Conservation (phyloP, 345 rosid species). For the Iberis pinnata region DNA sequence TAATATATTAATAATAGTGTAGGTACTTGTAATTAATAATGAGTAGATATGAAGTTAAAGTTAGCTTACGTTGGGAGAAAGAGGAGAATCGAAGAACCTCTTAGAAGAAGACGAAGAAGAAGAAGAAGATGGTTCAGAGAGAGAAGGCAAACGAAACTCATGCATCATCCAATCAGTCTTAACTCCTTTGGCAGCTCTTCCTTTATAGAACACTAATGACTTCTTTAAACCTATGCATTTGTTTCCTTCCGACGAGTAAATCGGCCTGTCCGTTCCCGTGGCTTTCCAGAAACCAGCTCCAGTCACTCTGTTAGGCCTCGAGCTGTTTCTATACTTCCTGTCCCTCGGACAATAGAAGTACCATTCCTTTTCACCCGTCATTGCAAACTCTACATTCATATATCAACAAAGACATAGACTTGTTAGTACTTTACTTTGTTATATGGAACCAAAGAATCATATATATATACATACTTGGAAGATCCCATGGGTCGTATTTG, state of each 20-base stretch:
- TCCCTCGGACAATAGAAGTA: constrained; percentile 85
- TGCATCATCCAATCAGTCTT: constrained; percentile 99
- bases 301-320: constrained; percentile 81
- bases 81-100: constrained; percentile 40
- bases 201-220: constrained; percentile 84
- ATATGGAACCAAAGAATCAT: background rate
- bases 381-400: constrained; percentile 62
- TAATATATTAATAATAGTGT: too few relatives aligned
- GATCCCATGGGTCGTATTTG: constrained; percentile 94
- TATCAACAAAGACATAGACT: too few relatives aligned
- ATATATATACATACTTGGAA: constrained; percentile 61
- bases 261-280: constrained; percentile 87
- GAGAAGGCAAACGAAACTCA: constrained; percentile 83
- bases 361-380: constrained; percentile 81
- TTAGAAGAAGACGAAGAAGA: constrained; percentile 35
- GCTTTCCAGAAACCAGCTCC: constrained; percentile 95
- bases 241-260: constrained; percentile 64
- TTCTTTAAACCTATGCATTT: constrained; percentile 88
- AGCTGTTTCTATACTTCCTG: constrained; percentile 83
- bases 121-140: constrained; percentile 37
- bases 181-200: constrained; percentile 82
- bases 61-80: constrained; percentile 56
- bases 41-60: background rate
- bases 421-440: too few relatives aligned
- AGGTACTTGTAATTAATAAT: too few relatives aligned